Evolutionary conservation across 2,329 filamentous ascomycete genomes (phyloP).

Genomic region (Orbilia oligospora): DNA sequence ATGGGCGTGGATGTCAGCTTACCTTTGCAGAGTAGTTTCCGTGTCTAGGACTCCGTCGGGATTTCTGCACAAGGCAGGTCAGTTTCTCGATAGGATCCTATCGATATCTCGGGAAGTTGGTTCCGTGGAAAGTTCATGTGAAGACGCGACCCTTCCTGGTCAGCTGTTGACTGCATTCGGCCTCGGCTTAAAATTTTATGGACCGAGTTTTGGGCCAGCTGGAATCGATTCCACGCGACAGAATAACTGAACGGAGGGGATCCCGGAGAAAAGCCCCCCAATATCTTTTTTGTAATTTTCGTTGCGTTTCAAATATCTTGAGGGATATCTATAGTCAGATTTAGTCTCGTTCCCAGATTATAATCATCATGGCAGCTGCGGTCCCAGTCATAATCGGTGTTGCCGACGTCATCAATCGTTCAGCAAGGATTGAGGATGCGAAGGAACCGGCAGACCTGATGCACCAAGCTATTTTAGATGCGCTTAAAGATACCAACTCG

Average conservation of each 20-base stretch:
- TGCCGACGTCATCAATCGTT: slow-evolving; percentile 75
- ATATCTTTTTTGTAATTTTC: neutral
- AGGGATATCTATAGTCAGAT: neutral
- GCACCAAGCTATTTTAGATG: slow-evolving; percentile 71
- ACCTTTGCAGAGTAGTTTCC: neutral
- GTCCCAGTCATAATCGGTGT: slow-evolving; percentile 75
- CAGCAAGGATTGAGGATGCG: slow-evolving; percentile 70
- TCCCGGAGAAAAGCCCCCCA: neutral
- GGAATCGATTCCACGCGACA: neutral
- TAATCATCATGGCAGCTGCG: neutral
- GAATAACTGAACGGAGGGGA: neutral
- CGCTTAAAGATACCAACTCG: slow-evolving; percentile 71
- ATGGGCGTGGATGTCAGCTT: too few species aligned
- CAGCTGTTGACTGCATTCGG: neutral
- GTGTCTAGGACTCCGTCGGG: neutral
- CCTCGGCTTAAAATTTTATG: slow-evolving; percentile 15
- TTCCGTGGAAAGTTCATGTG: slow-evolving; percentile 2
- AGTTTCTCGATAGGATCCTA: neutral
- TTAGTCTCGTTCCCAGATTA: too few species aligned
- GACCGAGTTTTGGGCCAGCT: neutral
- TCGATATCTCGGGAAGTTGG: slow-evolving; percentile 1
- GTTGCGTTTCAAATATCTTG: neutral
- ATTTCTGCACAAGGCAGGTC: neutral
- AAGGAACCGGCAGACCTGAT: slow-evolving; percentile 75
- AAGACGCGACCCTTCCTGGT: slow-evolving; percentile 1